Evolutionary conservation across 371 early-diverging fungal species (phyloP).

Genomic region (Spraguea lophii): DNA sequence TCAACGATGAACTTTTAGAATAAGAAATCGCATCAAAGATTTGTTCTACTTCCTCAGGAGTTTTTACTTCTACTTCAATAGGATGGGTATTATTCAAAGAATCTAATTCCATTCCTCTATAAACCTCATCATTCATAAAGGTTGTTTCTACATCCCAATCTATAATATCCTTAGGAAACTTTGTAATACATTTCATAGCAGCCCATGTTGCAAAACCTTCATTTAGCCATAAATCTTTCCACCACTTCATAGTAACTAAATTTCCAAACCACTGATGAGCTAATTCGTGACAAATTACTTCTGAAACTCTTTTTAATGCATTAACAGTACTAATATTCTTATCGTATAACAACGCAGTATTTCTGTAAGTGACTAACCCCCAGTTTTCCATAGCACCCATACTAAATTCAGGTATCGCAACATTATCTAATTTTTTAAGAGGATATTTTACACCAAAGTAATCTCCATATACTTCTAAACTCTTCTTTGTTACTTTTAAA

Average conservation of each 20-base stretch:
- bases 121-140: slow-evolving; percentile 54
- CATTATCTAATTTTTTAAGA: slow-evolving; percentile 63
- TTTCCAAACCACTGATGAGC: slow-evolving; percentile 91
- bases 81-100: slow-evolving; percentile 64
- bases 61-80: slow-evolving; percentile 62
- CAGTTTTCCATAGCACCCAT: slow-evolving; percentile 66
- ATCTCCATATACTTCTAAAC: slow-evolving; percentile 57
- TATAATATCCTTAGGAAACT: slow-evolving; percentile 51
- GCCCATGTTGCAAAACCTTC: slow-evolving; percentile 87
- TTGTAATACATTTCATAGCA: slow-evolving; percentile 57
- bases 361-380: slow-evolving; percentile 75
- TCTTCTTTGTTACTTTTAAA: slow-evolving; percentile 52
- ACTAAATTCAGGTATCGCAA: slow-evolving; percentile 67
- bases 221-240: slow-evolving; percentile 77
- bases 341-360: slow-evolving; percentile 53
- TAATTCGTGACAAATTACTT: slow-evolving; percentile 68
- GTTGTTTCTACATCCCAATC: slow-evolving; percentile 39
- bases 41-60: slow-evolving; percentile 56
- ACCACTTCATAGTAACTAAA: slow-evolving; percentile 70
- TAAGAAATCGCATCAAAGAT: slow-evolving; percentile 60
- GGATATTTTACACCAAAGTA: slow-evolving; percentile 63
- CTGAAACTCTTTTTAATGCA: slow-evolving; percentile 56
- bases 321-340: slow-evolving; percentile 50
- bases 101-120: slow-evolving; percentile 56
- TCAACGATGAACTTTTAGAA: slow-evolving; percentile 69